Conservation (phyloP, 305 asterid genomes). For the Solanum hybrid region DNA sequence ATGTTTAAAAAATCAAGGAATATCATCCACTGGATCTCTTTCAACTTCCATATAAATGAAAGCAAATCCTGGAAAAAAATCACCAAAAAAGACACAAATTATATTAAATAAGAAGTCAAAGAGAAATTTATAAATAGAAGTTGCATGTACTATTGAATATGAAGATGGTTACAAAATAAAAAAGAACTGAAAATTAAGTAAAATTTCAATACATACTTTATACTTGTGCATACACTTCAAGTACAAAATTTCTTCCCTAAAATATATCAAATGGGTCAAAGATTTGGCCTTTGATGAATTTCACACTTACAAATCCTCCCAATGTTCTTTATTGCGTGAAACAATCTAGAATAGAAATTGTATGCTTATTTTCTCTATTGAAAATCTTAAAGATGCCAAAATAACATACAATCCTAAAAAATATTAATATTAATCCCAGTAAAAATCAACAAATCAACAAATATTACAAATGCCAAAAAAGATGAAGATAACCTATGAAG, state of each 20-base stretch:
- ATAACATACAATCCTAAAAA: neutral
- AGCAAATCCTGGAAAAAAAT: neutral
- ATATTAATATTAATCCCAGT: neutral
- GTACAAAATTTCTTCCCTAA: neutral
- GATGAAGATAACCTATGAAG: neutral
- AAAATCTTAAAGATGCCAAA: neutral
- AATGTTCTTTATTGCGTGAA: neutral
- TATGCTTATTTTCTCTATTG: neutral
- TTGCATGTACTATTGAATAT: too few species aligned
- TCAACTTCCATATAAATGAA: neutral
- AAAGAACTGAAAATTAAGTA: too few species aligned
- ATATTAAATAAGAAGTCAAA: neutral
- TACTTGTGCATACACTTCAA: neutral
- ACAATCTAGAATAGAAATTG: neutral
- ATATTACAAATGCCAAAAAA: neutral
- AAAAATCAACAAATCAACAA: too few species aligned
- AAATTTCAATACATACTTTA: neutral
- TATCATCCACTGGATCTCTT: neutral
- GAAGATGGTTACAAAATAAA: neutral
- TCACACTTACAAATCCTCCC: neutral
- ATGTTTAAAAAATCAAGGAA: neutral
- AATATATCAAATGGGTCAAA: neutral
- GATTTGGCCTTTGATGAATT: neutral
- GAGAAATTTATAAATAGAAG: neutral
- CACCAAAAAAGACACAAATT: neutral